These are phyloP conservation scores for Grigorovia yakushimaensis DNA, from an alignment of 805 yeast genomes.

Conservation along the genomic window DNA sequence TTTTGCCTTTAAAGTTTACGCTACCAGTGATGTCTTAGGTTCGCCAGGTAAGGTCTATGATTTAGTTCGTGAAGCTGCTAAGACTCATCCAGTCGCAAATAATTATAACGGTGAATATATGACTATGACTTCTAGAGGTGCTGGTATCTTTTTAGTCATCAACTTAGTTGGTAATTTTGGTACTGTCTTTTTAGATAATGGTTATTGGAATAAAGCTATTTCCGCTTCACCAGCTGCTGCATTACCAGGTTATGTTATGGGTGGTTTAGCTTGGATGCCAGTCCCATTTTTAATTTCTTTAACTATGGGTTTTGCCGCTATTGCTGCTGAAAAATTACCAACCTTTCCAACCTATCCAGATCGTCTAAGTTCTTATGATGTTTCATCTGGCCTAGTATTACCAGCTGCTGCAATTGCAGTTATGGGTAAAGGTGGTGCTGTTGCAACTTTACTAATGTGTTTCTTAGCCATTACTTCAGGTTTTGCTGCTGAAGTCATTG, in stretches of 20 bases:
- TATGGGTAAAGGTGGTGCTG: constrained; percentile 84
- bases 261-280: constrained; percentile 88
- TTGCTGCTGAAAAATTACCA: constrained; percentile 60
- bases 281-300: constrained; percentile 77
- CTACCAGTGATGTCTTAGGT: constrained; percentile 60
- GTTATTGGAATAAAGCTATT: constrained; percentile 84
- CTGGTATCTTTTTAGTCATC: constrained; percentile 84
- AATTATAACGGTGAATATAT: constrained; percentile 81
- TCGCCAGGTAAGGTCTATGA: constrained; percentile 80
- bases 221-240: constrained; percentile 79
- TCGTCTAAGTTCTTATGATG: constrained; percentile 54
- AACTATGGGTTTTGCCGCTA: constrained; percentile 78
- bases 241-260: constrained; percentile 77
- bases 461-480: constrained; percentile 94
- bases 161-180: constrained; percentile 86
- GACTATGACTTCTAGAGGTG: constrained; percentile 77
- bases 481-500: constrained; percentile 81
- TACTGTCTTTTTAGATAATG: constrained; percentile 77
- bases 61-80: constrained; percentile 49
- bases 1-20: constrained; percentile 74
- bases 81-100: constrained; percentile 57
- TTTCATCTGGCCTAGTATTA: constrained; percentile 70
- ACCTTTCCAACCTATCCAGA: constrained; percentile 74
- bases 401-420: constrained; percentile 66
- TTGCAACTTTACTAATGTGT: constrained; percentile 63